Percentiles rank a stretch among this genome's conserved stretches.
phyloP scores from a whole-genome alignment of 2,329 filamentous ascomycete species.

The Aureobasidium leucospermi region DNA sequence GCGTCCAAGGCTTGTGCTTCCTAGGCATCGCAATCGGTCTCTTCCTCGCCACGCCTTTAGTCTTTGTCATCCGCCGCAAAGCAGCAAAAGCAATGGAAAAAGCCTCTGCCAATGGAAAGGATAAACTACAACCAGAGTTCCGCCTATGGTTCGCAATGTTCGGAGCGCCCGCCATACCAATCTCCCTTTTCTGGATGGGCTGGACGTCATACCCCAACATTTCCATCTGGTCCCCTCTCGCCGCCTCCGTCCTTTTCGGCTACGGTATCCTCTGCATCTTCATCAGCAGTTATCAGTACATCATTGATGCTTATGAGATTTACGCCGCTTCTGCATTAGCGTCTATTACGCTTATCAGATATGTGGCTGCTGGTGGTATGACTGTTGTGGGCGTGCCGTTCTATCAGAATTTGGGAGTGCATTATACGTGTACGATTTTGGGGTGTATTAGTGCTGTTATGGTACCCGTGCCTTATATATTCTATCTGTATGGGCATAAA shows the following conservation, averaged over 20 bases:
- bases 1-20: constrained; percentile 42
- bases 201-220: constrained; percentile 44
- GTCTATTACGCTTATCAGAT: constrained; percentile 33
- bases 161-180: constrained; percentile 42
- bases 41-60: constrained; percentile 28
- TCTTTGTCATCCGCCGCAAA: constrained; percentile 41
- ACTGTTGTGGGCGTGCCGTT: constrained; percentile 33
- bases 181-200: constrained; percentile 52
- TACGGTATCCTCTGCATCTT: constrained; percentile 38
- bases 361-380: constrained; percentile 36
- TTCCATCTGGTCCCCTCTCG: constrained; percentile 46
- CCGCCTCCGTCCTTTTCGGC: constrained; percentile 46
- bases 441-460: constrained; percentile 26
- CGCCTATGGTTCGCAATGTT: constrained; percentile 49
- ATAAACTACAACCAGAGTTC: constrained; percentile 44
- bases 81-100: constrained; percentile 37
- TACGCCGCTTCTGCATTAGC: constrained; percentile 46
- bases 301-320: constrained; percentile 50
- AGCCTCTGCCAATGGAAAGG: constrained; percentile 33
- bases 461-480: constrained; percentile 36
- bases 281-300: constrained; percentile 48
- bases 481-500: constrained; percentile 35
- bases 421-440: constrained; percentile 29
- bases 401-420: constrained; percentile 32
- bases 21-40: constrained; percentile 40